These are phyloP conservation scores for Aphanomyces invadans DNA, from an alignment of 352 stramenopile genomes.

Conservation along the genomic window DNA sequence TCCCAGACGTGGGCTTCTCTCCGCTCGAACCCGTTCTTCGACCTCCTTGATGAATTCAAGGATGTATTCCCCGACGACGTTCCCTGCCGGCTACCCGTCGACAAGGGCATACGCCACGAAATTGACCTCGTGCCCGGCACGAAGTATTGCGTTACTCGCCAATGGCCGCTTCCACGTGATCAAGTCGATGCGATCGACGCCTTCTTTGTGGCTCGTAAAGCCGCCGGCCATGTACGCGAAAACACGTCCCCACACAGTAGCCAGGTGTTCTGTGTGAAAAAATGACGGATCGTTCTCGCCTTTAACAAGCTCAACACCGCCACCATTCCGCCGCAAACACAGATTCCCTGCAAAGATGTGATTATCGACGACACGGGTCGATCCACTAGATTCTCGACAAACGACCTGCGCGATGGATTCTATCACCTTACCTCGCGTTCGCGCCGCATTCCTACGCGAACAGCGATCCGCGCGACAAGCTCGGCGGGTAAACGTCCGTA, in stretches of 20 bases:
- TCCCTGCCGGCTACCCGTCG: background rate
- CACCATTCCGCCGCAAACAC: slow-evolving; percentile 31
- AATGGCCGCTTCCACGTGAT: slow-evolving; percentile 26
- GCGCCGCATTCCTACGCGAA: no score
- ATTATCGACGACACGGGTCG: slow-evolving; percentile 28
- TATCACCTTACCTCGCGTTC: no score
- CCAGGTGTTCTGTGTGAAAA: slow-evolving; percentile 29
- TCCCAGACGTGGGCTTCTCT: background rate
- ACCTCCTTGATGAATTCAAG: background rate
- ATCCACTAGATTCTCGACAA: slow-evolving; percentile 30
- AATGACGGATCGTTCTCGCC: slow-evolving; percentile 33
- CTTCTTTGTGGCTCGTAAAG: slow-evolving; percentile 11
- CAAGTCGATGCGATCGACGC: slow-evolving; percentile 21
- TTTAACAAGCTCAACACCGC: slow-evolving; percentile 36
- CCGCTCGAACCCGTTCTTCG: background rate
- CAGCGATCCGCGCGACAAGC: no score
- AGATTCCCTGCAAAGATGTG: slow-evolving; percentile 30
- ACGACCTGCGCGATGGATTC: slow-evolving; percentile 32
- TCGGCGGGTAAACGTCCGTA: no score
- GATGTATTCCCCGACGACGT: background rate
- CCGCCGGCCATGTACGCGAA: slow-evolving; percentile 19
- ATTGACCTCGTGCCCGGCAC: slow-evolving; percentile 21
- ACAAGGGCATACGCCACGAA: background rate
- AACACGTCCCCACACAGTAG: slow-evolving; percentile 26
- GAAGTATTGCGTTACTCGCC: slow-evolving; percentile 1